Evolutionary conservation across 192 early-diverging fungal genomes (phyloP).

Genomic region (Coemansia sp.): DNA sequence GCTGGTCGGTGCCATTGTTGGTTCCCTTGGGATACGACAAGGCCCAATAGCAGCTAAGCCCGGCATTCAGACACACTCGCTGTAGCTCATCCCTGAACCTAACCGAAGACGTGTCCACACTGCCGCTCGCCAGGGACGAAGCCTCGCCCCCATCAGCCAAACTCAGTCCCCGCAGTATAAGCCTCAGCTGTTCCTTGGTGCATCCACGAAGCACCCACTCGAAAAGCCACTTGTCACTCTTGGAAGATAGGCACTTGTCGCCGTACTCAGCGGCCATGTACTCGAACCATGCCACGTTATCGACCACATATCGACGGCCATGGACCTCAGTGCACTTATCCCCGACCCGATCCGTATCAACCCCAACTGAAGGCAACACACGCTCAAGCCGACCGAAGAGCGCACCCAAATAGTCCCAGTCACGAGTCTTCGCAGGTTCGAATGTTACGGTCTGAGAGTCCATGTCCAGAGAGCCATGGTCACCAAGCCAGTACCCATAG

Average conservation of each 20-base stretch:
- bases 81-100: slow-evolving; percentile 33
- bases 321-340: background rate
- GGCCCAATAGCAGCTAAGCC: slow-evolving; percentile 22
- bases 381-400: slow-evolving; percentile 11
- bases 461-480: slow-evolving; percentile 9
- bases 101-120: background rate
- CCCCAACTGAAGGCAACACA: background rate
- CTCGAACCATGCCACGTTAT: slow-evolving; percentile 6
- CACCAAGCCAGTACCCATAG: slow-evolving; percentile 28
- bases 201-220: slow-evolving; percentile 20
- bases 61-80: slow-evolving; percentile 33
- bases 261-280: slow-evolving; percentile 14
- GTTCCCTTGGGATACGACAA: slow-evolving; percentile 2
- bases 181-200: slow-evolving; percentile 10
- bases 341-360: background rate
- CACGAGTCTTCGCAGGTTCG: background rate
- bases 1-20: background rate
- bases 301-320: background rate
- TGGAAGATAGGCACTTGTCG: background rate
- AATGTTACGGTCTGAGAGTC: background rate
- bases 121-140: background rate
- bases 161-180: slow-evolving; percentile 13
- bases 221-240: slow-evolving; percentile 8
- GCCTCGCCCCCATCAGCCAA: slow-evolving; percentile 14
- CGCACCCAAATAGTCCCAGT: slow-evolving; percentile 11